These are phyloP conservation scores for Firmiana major DNA, from an alignment of 345 rosid genomes.

Conservation along the genomic window DNA sequence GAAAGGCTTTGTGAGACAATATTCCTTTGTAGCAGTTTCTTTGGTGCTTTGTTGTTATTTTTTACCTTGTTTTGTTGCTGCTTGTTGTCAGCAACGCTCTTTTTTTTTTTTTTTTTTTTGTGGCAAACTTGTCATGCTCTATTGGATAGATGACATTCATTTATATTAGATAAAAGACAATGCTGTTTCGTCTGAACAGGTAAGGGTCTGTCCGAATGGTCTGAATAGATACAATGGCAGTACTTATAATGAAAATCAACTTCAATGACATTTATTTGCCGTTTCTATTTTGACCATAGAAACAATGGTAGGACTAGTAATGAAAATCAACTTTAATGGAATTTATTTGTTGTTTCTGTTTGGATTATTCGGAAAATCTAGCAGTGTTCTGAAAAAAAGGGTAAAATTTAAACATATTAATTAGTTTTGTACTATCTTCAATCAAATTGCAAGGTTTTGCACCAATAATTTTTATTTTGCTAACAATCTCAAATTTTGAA, in stretches of 20 bases:
- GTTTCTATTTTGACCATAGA: not conserved
- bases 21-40: not conserved
- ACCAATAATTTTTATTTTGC: not conserved
- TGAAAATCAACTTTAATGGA: not conserved
- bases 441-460: not conserved
- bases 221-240: not conserved
- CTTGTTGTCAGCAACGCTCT: not conserved
- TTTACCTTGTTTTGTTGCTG: not conserved
- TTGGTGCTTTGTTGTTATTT: not conserved
- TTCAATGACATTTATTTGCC: not conserved
- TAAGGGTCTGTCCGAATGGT: not conserved
- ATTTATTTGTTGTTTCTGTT: not conserved
- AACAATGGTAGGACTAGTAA: not conserved
- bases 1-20: not conserved
- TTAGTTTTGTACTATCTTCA: not conserved
- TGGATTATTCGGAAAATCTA: not conserved
- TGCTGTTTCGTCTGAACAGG: not conserved
- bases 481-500: conserved; percentile 6
- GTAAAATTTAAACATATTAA: not conserved
- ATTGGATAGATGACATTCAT: no score
- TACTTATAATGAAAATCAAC: not conserved
- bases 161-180: not conserved
- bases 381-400: not conserved
- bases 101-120: not conserved
- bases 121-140: not conserved